Percentiles rank a stretch among this genome's conserved stretches.
Evolutionary conservation across 371 early-diverging fungal genomes (phyloP).

Genomic region (Mortierella sp.): DNA sequence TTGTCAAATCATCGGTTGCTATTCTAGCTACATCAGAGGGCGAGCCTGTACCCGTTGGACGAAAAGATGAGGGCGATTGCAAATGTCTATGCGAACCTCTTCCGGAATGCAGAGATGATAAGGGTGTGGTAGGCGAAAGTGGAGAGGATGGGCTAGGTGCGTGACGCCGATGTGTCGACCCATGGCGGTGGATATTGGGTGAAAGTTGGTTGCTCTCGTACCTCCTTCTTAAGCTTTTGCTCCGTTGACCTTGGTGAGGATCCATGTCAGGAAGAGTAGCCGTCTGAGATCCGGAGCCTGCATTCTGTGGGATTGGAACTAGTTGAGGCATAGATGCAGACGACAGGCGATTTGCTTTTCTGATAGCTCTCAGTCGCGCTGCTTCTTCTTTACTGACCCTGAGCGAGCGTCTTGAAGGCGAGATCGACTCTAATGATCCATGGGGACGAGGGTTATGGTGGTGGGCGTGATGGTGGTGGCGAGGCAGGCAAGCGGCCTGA

Average conservation of each 20-base stretch:
- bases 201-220: constrained; percentile 13
- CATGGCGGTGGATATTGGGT: background rate
- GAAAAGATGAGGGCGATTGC: constrained; percentile 12
- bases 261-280: background rate
- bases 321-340: constrained; percentile 18
- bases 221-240: background rate
- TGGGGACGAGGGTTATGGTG: too few species aligned
- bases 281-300: background rate
- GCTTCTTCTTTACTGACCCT: too few species aligned
- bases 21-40: constrained; percentile 2
- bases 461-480: too few species aligned
- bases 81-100: background rate
- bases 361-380: too few species aligned
- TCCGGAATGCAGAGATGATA: constrained; percentile 9
- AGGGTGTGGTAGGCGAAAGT: constrained; percentile 10
- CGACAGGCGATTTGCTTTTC: background rate
- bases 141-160: constrained; percentile 2
- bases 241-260: background rate
- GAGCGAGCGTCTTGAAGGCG: too few species aligned
- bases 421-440: too few species aligned
- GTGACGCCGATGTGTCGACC: background rate
- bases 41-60: background rate
- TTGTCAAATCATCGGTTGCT: constrained; percentile 6
- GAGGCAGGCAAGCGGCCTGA: too few species aligned
- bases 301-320: background rate